phyloP scores from a whole-genome alignment of 2,329 filamentous ascomycete species.

The Cladosporium sp. region DNA sequence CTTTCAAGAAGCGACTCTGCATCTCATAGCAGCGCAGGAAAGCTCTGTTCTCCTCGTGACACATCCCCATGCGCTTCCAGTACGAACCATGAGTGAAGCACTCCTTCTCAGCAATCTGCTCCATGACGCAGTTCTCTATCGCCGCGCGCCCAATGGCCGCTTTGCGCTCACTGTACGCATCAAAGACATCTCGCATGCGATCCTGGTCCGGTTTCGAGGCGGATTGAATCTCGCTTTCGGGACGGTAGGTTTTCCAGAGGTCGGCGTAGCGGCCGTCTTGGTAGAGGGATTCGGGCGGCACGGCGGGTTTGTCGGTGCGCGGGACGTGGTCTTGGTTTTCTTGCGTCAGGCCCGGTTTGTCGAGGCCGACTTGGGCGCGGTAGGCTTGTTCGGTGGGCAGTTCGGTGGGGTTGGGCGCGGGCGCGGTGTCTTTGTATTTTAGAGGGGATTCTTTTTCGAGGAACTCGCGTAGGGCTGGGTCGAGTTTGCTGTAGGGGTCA shows the following conservation, averaged over 20 bases:
- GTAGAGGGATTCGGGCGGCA: constrained; percentile 54
- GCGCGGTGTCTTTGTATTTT: constrained; percentile 52
- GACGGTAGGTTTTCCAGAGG: constrained; percentile 86
- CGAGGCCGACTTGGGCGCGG: constrained; percentile 27
- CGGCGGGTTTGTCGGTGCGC: constrained; percentile 31
- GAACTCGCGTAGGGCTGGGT: constrained; percentile 78
- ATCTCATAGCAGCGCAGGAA: constrained; percentile 87
- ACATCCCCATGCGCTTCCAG: constrained; percentile 70
- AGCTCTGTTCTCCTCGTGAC: constrained; percentile 66
- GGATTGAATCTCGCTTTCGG: constrained; percentile 64
- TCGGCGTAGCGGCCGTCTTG: constrained; percentile 73
- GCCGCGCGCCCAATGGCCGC: constrained; percentile 72
- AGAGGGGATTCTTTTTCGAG: constrained; percentile 76
- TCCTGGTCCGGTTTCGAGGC: constrained; percentile 71
- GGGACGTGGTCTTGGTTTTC: constrained; percentile 20
- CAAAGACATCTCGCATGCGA: constrained; percentile 71
- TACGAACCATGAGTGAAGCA: constrained; percentile 74
- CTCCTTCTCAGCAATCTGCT: constrained; percentile 75
- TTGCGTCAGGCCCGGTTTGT: constrained; percentile 19
- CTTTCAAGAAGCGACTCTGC: constrained; percentile 87
- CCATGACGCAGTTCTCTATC: constrained; percentile 86
- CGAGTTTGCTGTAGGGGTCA: constrained; percentile 69
- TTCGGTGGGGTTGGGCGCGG: too few relatives aligned
- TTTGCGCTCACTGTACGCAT: constrained; percentile 78
- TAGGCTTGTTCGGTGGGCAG: constrained; percentile 28